Percentiles rank a stretch among this genome's conserved stretches.
phyloP scores from a whole-genome alignment of 2,329 filamentous ascomycete species.

The Trichoderma sp. region DNA sequence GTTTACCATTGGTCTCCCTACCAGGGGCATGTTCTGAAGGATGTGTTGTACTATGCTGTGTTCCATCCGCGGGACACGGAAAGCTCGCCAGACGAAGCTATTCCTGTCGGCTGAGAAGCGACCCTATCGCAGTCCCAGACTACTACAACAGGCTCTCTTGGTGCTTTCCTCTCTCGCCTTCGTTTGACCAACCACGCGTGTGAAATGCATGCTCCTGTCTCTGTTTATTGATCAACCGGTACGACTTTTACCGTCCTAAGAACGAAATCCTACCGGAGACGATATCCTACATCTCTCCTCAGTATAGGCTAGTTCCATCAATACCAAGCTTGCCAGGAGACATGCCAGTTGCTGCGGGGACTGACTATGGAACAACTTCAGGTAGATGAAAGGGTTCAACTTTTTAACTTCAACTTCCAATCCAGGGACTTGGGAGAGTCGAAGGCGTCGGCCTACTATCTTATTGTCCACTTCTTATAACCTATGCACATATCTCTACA shows the following conservation, averaged over 20 bases:
- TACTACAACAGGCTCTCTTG: background rate
- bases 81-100: background rate
- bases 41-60: background rate
- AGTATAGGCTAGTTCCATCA: background rate
- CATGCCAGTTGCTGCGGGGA: background rate
- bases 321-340: background rate
- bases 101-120: background rate
- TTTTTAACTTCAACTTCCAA: no score
- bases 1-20: background rate
- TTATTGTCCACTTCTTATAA: background rate
- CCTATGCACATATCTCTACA: background rate
- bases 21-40: background rate
- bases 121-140: background rate
- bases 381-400: background rate
- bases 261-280: background rate
- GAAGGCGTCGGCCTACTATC: background rate
- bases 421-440: no score
- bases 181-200: background rate
- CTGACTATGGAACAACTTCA: background rate
- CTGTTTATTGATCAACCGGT: background rate
- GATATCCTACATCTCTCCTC: background rate
- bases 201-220: background rate
- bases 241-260: background rate
- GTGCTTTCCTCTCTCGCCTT: background rate
- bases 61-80: background rate